Base-by-base conservation (phyloP, 192 early-diverging fungal species). In the Radiomyces spectabilis region DNA sequence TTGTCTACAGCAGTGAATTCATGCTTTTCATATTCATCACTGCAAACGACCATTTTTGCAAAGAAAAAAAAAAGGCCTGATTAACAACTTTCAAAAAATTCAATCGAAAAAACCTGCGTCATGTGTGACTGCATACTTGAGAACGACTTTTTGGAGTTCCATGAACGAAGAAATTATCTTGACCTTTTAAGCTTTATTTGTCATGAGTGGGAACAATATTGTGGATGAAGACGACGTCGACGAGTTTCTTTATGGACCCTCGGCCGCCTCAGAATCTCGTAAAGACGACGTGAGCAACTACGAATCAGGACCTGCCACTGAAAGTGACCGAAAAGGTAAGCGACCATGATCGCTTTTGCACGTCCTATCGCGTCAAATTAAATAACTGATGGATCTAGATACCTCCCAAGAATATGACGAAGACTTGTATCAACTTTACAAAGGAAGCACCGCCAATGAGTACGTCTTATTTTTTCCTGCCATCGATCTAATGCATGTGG, bases 181-280 rank as follows among this genome's bases (percentile, higher is more conserved):
- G n/a, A n/a, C n/a, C n/a, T n/a, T n/a, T n/a, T n/a, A n/a, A n/a
- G n/a, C n/a, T n/a, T n/a, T n/a, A n/a, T n/a, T n/a, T n/a, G n/a
- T n/a, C n/a, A n/a, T n/a, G n/a, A n/a, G n/a, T n/a, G n/a, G n/a
- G n/a, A n/a, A n/a, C n/a, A n/a, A n/a, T n/a, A n/a, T n/a, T n/a
- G n/a, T 48, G 46, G 58, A 60, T 41, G 51, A 60, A 27, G 65
- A 68, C 54, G 66, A 68, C 21, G 64, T 60, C 34, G 64, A 66
- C 47, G 64, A 66, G 35, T 66, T 66, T 29, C 35, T 66, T 5
- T 66, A 66, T 33, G 64, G 64, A 21, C 31, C 45, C 40, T 55
- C 53, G 9, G 38, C 24, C 19, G 43, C 26, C 37, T 41, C 5
- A 9, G 24, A 29, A 19, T 35, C 33, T 29, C 26, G 33, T 4